These are phyloP conservation scores for Cyberlindnera mycetangii DNA, from an alignment of 805 yeast species.

Conservation along the genomic window DNA sequence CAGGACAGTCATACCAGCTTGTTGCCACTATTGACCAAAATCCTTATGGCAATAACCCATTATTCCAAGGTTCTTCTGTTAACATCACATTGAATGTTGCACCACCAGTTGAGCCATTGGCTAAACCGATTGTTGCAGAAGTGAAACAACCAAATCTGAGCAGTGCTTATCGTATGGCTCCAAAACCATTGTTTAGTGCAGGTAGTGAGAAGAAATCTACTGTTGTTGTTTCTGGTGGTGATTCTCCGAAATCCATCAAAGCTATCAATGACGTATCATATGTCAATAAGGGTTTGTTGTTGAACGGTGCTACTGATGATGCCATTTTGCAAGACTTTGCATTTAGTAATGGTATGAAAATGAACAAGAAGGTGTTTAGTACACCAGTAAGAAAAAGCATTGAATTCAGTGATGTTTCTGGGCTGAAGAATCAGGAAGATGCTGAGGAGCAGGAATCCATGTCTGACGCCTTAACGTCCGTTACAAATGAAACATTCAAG, in stretches of 20 bases:
- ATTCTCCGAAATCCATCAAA: constrained; percentile 3
- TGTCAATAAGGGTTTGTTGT: constrained; percentile 26
- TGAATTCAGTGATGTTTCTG: neutral
- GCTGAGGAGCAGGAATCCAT: neutral
- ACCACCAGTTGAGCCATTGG: constrained; percentile 40
- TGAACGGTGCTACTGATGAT: constrained; percentile 53
- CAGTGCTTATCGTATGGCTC: constrained; percentile 61
- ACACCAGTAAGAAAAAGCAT: constrained; percentile 8
- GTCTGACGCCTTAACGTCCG: neutral
- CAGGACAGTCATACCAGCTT: constrained; percentile 23
- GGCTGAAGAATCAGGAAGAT: neutral
- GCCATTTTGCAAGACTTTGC: constrained; percentile 50
- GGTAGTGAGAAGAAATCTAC: constrained; percentile 1
- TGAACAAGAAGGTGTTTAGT: constrained; percentile 10
- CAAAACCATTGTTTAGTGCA: constrained; percentile 52
- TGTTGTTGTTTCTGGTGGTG: neutral
- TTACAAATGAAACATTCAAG: constrained; percentile 1
- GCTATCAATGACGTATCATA: neutral
- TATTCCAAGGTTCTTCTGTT: constrained; percentile 46
- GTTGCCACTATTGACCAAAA: constrained; percentile 41
- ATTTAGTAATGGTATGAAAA: constrained; percentile 7
- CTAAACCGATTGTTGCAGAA: constrained; percentile 45
- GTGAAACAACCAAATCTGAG: constrained; percentile 61
- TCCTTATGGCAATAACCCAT: constrained; percentile 79
- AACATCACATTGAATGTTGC: constrained; percentile 35